Evolutionary conservation across 2,329 filamentous ascomycete species (phyloP).

Genomic region (Phialophora expanda): DNA sequence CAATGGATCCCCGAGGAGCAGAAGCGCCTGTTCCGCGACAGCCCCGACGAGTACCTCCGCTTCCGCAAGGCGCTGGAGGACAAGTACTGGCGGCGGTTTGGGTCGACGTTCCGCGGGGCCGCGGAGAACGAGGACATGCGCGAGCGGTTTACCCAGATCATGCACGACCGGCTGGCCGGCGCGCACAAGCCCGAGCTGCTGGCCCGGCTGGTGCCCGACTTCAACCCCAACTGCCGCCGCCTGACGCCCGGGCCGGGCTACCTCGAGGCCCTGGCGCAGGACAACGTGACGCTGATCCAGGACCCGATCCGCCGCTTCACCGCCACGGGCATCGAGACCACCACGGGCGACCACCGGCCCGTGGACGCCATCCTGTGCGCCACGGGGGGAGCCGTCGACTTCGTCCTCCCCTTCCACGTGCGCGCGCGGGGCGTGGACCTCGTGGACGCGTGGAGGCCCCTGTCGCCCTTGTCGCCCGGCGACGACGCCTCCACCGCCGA

Average conservation of each 20-base stretch:
- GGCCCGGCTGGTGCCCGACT: slow-evolving; percentile 48
- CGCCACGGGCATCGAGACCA: slow-evolving; percentile 51
- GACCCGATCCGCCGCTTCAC: slow-evolving; percentile 65
- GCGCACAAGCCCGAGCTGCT: slow-evolving; percentile 45
- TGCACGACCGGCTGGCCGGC: slow-evolving; percentile 31
- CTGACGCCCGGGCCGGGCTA: slow-evolving; percentile 69
- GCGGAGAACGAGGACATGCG: slow-evolving; percentile 33
- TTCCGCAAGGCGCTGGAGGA: slow-evolving; percentile 45
- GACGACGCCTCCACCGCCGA: slow-evolving; percentile 42
- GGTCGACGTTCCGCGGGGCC: slow-evolving; percentile 33
- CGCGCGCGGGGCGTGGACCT: slow-evolving; percentile 39
- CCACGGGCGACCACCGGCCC: slow-evolving; percentile 33
- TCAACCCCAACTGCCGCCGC: slow-evolving; percentile 49
- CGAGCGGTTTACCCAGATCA: slow-evolving; percentile 32
- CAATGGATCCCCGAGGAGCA: slow-evolving; percentile 40
- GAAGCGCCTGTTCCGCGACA: slow-evolving; percentile 32
- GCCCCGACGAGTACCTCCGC: slow-evolving; percentile 39
- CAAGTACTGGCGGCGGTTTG: slow-evolving; percentile 41
- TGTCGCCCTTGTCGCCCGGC: slow-evolving; percentile 32
- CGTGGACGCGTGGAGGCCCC: slow-evolving; percentile 41
- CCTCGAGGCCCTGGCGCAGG: slow-evolving; percentile 66
- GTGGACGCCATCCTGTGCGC: slow-evolving; percentile 45
- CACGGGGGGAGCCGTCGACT: slow-evolving; percentile 47
- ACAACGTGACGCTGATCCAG: slow-evolving; percentile 67
- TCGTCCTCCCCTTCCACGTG: slow-evolving; percentile 44